Conservation (phyloP, 2,329 filamentous ascomycete species). For the Thelonectria blattea region DNA sequence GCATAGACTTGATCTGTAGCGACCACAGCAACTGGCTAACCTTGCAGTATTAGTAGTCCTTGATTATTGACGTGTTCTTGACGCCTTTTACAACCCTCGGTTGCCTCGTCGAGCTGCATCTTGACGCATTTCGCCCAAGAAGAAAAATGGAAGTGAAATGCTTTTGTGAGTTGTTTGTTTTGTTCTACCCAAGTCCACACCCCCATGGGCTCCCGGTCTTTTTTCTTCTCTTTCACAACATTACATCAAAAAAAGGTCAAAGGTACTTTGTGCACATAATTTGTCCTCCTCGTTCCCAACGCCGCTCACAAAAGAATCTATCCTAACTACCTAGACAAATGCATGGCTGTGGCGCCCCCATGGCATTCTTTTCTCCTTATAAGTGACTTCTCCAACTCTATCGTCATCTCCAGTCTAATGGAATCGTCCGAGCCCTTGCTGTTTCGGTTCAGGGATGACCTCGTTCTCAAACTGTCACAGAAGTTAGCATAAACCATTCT, state of each 20-base stretch:
- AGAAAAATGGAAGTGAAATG: not conserved
- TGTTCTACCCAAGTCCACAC: slow-evolving; percentile 1
- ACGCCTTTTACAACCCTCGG: not conserved
- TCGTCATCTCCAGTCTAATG: slow-evolving; percentile 41
- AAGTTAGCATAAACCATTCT: slow-evolving; percentile 23
- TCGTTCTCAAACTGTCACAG: slow-evolving; percentile 50
- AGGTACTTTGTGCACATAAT: slow-evolving; percentile 7
- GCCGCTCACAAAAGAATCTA: slow-evolving; percentile 31
- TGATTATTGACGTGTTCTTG: not conserved
- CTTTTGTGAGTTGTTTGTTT: slow-evolving; percentile 4
- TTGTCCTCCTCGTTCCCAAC: slow-evolving; percentile 32
- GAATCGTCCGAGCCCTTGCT: slow-evolving; percentile 46
- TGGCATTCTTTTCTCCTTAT: not conserved
- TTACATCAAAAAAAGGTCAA: slow-evolving; percentile 8
- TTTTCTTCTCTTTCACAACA: slow-evolving; percentile 8
- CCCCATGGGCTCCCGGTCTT: slow-evolving; percentile 20
- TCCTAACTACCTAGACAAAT: slow-evolving; percentile 22
- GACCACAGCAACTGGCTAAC: not conserved
- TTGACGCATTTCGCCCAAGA: not conserved
- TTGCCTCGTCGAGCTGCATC: too few relatives aligned
- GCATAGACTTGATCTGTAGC: slow-evolving; percentile 10
- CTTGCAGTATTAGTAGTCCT: not conserved
- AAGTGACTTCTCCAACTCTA: slow-evolving; percentile 3
- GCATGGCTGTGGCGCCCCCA: not conserved
- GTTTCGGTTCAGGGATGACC: slow-evolving; percentile 42